phyloP scores from a whole-genome alignment of 2,329 filamentous ascomycete species.

The Mycosphaerella sp. region DNA sequence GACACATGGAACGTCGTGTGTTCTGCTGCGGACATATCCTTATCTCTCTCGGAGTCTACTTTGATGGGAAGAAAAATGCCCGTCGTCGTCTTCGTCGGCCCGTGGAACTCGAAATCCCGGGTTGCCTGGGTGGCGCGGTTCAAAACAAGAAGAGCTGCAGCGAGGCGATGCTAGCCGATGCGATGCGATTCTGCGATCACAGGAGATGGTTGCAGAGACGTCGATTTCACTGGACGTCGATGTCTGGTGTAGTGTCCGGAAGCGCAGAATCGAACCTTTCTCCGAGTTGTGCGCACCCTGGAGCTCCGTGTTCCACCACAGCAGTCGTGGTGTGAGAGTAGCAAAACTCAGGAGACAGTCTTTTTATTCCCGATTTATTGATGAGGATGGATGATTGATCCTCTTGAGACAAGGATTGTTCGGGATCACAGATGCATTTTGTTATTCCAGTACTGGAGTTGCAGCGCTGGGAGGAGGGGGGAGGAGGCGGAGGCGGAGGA shows the following conservation, averaged over 20 bases:
- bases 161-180: not conserved
- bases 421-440: not conserved
- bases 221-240: not conserved
- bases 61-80: not conserved
- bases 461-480: no score
- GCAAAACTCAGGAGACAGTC: not conserved
- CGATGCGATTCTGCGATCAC: not conserved
- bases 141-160: not conserved
- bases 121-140: not conserved
- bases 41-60: constrained; percentile 6
- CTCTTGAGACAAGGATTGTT: not conserved
- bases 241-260: not conserved
- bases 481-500: no score
- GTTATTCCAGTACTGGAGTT: no score
- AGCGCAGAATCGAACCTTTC: not conserved
- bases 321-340: not conserved
- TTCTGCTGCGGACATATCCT: constrained; percentile 18
- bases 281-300: not conserved
- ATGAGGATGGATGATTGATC: not conserved
- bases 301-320: not conserved
- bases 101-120: constrained; percentile 6
- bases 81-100: constrained; percentile 4
- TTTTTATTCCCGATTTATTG: not conserved
- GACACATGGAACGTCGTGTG: constrained; percentile 14
- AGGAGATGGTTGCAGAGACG: not conserved